Conservation (phyloP, 441 rosid species). For the Populus hybrid region DNA sequence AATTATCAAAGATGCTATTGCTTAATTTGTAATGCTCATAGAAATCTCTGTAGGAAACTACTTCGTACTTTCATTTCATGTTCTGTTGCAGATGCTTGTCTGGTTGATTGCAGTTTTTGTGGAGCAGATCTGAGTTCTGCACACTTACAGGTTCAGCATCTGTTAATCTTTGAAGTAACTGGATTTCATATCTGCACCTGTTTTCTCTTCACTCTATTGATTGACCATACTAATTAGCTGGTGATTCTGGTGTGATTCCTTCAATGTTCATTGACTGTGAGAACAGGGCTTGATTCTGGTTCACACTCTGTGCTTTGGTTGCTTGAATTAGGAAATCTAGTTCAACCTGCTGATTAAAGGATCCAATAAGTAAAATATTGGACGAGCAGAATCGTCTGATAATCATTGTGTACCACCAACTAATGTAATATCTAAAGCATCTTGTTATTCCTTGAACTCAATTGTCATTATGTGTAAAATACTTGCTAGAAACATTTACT, state of each 20-base stretch:
- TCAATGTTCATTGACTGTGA: background rate
- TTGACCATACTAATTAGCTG: background rate
- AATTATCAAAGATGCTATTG: background rate
- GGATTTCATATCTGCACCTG: background rate
- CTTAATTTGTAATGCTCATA: background rate
- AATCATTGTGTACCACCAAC: background rate
- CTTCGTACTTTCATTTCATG: background rate
- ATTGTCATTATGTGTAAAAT: background rate
- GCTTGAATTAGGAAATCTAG: constrained; percentile 1
- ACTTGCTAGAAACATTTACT: background rate
- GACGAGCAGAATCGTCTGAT: background rate
- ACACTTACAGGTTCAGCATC: constrained; percentile 73
- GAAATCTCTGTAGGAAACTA: background rate
- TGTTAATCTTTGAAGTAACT: background rate
- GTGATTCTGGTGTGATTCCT: background rate
- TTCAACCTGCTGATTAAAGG: background rate
- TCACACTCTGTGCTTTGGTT: background rate
- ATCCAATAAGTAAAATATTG: background rate
- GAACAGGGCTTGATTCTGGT: background rate
- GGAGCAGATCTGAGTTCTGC: constrained; percentile 90
- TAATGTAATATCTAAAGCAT: background rate
- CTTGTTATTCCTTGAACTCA: background rate
- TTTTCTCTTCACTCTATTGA: constrained; percentile 7
- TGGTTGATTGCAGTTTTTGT: constrained; percentile 79
- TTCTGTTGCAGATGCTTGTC: constrained; percentile 69